A percentile compares a stretch with the other conserved stretches of the same genome.
These are phyloP conservation scores for Rhizopus delemar DNA, from an alignment of 371 early-diverging fungal genomes.

Conservation along the genomic window DNA sequence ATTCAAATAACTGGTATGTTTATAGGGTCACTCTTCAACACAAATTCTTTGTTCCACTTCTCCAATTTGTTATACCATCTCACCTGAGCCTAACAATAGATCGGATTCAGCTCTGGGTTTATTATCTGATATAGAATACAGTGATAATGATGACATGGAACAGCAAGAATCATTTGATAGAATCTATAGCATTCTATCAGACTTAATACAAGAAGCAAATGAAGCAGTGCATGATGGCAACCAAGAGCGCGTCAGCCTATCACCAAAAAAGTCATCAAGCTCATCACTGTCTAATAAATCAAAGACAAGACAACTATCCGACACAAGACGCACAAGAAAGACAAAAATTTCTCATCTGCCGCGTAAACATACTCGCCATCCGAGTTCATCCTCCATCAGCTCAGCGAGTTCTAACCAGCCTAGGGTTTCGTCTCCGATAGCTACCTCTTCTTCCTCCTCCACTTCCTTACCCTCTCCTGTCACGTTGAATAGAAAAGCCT, in stretches of 20 bases:
- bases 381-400: conserved; percentile 9
- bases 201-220: conserved; percentile 49
- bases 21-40: neutral
- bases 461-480: conserved; percentile 21
- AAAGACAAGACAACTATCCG: neutral
- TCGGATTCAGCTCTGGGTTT: conserved; percentile 41
- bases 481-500: conserved; percentile 11
- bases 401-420: conserved; percentile 9
- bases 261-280: neutral
- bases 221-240: conserved; percentile 44
- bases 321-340: conserved; percentile 10
- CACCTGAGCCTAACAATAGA: conserved; percentile 38
- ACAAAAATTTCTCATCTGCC: conserved; percentile 8
- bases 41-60: conserved; percentile 1
- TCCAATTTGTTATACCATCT: conserved; percentile 9
- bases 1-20: neutral
- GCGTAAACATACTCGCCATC: neutral
- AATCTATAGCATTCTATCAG: conserved; percentile 42
- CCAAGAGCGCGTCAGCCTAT: conserved; percentile 27
- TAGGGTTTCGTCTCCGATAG: conserved; percentile 12
- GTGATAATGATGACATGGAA: conserved; percentile 20
- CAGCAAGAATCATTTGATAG: conserved; percentile 44
- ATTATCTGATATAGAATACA: conserved; percentile 29
- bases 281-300: neutral
- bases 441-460: no score